Evolutionary conservation across 2,329 filamentous ascomycete species (phyloP).

Genomic region (Xylaria sp.): DNA sequence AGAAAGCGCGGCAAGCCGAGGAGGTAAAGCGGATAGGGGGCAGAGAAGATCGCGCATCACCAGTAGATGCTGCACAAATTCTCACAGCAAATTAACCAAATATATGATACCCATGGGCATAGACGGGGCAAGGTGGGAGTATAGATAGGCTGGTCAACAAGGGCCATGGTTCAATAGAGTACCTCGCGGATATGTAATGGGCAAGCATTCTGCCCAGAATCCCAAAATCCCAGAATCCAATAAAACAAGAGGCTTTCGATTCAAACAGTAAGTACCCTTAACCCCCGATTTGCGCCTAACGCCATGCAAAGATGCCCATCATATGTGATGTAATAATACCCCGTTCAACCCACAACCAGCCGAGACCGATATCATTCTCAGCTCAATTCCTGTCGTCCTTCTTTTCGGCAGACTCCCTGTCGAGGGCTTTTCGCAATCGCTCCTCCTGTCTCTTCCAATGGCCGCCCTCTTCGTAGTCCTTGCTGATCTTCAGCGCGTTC

Average conservation of each 20-base stretch:
- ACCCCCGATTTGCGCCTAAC: slow-evolving; percentile 22
- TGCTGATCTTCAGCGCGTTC: slow-evolving; percentile 83
- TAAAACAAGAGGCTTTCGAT: neutral
- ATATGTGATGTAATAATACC: neutral
- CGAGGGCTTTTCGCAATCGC: slow-evolving; percentile 54
- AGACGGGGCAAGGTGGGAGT: slow-evolving; percentile 25
- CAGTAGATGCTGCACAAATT: slow-evolving; percentile 62
- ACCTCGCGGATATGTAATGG: neutral
- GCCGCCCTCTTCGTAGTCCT: slow-evolving; percentile 82
- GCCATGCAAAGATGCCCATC: slow-evolving; percentile 23
- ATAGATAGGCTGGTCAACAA: slow-evolving; percentile 12
- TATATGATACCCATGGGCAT: slow-evolving; percentile 38
- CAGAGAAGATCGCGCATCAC: slow-evolving; percentile 51
- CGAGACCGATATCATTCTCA: neutral
- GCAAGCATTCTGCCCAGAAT: neutral
- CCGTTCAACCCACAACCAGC: neutral
- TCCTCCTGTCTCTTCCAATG: slow-evolving; percentile 89
- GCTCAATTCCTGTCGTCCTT: slow-evolving; percentile 10
- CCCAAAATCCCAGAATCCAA: neutral
- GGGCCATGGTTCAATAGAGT: neutral
- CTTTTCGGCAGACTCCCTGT: slow-evolving; percentile 42
- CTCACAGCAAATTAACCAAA: slow-evolving; percentile 57
- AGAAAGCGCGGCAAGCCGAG: slow-evolving; percentile 51
- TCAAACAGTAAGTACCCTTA: slow-evolving; percentile 23
- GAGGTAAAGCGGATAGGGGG: slow-evolving; percentile 51